Evolutionary conservation across 202 grass and related monocot species (phyloP), one percentile per base, ranked within the genome.

Genomic region (Zoysia matrella): DNA sequence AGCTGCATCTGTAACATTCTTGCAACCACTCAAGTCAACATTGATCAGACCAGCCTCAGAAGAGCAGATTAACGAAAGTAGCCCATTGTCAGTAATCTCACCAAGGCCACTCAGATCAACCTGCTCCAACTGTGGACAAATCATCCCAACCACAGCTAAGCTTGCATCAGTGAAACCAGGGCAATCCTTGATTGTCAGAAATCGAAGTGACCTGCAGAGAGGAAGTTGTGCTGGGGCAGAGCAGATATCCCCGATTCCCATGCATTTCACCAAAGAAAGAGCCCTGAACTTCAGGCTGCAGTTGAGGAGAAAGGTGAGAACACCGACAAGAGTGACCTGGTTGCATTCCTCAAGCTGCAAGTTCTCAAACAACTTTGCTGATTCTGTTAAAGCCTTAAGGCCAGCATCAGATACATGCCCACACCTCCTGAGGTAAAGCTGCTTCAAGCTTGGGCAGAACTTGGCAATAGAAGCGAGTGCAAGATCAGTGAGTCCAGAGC

Each of bases 331-430:
- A 85, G 89, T 92, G 79, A 96, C 69, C 52, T 76, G 39, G 63
- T 92, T 87, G 80, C 93, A 96, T 63, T 94, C 96, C 74, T 99
- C 93, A 43, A 99, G 89, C 54, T 92, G 87, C 71, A 99, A 71
- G 68, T 82, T 90, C 69, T 99, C 93, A 49, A 99, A 56, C 45
- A 65, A 16, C 56, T 80, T 94, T 13, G 96, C 87, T 49, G 83
- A 80, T 72, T 89, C 89, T 41, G 78, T 58, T 45, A 96, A 90
- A 51, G 80, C 83, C 67, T 88, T 88, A 36, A 99, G 68, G 16
- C 93, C 89, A 70, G 83, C 85, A 90, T 99, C 96, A 1, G 96
- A 96, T 52, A 96, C 84, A 36, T 83, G 71, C 53, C 69, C 84
- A 16, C 90, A 92, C 77, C 75, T 99, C 52, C 86, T 89, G 55